Conservation (phyloP, 352 stramenopile genomes). For the Aphanomyces cochlioides region DNA sequence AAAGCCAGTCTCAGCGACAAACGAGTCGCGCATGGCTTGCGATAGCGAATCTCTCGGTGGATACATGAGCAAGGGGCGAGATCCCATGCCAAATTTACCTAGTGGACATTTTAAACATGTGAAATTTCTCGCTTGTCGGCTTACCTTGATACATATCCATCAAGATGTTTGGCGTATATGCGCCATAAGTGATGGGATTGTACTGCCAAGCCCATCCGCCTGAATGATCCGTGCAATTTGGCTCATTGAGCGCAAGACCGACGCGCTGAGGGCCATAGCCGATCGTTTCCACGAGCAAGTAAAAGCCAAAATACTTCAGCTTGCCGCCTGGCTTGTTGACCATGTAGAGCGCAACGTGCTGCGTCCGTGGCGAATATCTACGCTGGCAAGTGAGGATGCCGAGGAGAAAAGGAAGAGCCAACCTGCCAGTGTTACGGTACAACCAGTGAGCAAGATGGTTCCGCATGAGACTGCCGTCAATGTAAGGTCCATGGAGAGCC, state of each 20-base stretch:
- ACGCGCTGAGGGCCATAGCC: conserved; percentile 68
- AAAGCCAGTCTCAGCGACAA: conserved; percentile 56
- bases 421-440: conserved; percentile 55
- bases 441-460: conserved; percentile 81
- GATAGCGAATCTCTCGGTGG: conserved; percentile 50
- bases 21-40: conserved; percentile 71
- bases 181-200: conserved; percentile 57
- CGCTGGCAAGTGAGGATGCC: neutral
- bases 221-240: conserved; percentile 39
- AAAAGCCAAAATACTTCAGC: conserved; percentile 60
- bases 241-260: conserved; percentile 50
- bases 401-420: neutral
- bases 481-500: conserved; percentile 68
- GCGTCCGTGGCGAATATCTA: conserved; percentile 56
- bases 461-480: conserved; percentile 65
- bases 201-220: conserved; percentile 81
- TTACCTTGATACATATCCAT: conserved; percentile 60
- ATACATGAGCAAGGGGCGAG: conserved; percentile 57
- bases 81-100: conserved; percentile 73
- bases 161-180: conserved; percentile 72
- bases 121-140: neutral
- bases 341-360: conserved; percentile 70
- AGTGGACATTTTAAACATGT: neutral
- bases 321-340: conserved; percentile 36
- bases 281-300: conserved; percentile 70